These are phyloP conservation scores for Nitzschia putrida DNA, from an alignment of 108 stramenopile species.

Conservation along the genomic window DNA sequence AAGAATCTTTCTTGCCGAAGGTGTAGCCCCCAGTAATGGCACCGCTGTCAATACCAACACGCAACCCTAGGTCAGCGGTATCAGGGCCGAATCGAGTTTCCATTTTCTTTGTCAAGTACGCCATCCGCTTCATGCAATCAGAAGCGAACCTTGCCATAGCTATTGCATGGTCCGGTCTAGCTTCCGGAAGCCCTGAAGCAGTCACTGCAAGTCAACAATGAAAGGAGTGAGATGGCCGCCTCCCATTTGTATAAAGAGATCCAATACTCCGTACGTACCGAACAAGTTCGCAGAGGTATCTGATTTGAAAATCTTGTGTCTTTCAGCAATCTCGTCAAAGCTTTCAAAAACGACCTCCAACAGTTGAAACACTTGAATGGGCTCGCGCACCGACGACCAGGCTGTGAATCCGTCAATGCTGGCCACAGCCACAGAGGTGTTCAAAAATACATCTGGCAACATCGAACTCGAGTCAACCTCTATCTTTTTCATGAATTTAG, in stretches of 20 bases:
- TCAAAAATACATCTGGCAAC: slow-evolving; percentile 16
- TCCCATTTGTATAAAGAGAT: background rate
- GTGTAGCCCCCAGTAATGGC: slow-evolving; percentile 26
- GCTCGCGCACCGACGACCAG: slow-evolving; percentile 15
- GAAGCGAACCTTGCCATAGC: slow-evolving; percentile 20
- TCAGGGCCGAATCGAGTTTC: slow-evolving; percentile 12
- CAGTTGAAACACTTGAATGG: slow-evolving; percentile 17
- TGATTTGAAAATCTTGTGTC: slow-evolving; percentile 10
- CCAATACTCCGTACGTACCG: background rate
- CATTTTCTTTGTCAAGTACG: slow-evolving; percentile 6
- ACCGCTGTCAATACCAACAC: slow-evolving; percentile 31
- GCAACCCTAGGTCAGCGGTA: slow-evolving; percentile 6
- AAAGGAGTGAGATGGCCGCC: background rate
- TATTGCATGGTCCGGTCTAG: slow-evolving; percentile 10
- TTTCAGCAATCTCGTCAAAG: slow-evolving; percentile 9
- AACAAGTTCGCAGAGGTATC: background rate
- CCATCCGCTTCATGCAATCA: slow-evolving; percentile 3
- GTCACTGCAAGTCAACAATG: background rate
- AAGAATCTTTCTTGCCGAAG: slow-evolving; percentile 6
- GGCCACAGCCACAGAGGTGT: slow-evolving; percentile 22
- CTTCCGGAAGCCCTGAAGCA: slow-evolving; percentile 8
- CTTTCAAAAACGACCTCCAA: slow-evolving; percentile 9
- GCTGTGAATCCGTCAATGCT: slow-evolving; percentile 25
- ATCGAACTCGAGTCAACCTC: background rate
- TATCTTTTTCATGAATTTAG: slow-evolving; percentile 8